phyloP scores from a whole-genome alignment of 192 early-diverging fungal genomes.

The Entomortierella parvispora region DNA sequence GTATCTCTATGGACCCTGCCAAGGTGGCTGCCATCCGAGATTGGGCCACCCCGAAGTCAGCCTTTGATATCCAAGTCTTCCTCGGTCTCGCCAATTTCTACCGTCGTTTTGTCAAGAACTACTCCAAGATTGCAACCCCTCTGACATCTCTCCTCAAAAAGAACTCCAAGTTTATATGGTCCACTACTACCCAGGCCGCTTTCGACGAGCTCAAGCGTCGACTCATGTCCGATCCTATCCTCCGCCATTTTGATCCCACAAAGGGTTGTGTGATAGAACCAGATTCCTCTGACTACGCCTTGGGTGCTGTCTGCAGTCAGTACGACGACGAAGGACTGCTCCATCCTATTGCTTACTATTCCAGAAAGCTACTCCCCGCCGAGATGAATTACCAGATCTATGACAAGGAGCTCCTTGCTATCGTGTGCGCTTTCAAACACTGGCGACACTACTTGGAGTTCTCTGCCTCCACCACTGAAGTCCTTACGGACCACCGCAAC shows the following conservation, averaged over 20 bases:
- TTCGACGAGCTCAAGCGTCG: slow-evolving; percentile 34
- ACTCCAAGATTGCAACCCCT: too few relatives aligned
- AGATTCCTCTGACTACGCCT: slow-evolving; percentile 52
- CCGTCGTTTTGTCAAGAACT: too few relatives aligned
- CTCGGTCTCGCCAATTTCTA: too few relatives aligned
- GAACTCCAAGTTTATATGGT: slow-evolving; percentile 24
- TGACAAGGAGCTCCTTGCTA: slow-evolving; percentile 34
- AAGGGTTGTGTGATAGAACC: slow-evolving; percentile 42
- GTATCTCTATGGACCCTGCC: slow-evolving; percentile 17
- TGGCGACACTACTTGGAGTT: slow-evolving; percentile 33
- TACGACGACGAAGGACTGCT: slow-evolving; percentile 5
- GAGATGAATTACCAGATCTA: slow-evolving; percentile 40
- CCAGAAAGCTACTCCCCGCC: slow-evolving; percentile 8
- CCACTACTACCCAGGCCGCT: slow-evolving; percentile 3
- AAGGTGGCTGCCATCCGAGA: slow-evolving; percentile 13
- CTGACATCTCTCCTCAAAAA: too few relatives aligned
- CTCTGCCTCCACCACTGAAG: not conserved
- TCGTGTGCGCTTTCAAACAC: slow-evolving; percentile 26
- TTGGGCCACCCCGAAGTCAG: too few relatives aligned
- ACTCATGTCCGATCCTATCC: slow-evolving; percentile 45
- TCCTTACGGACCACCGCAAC: slow-evolving; percentile 30
- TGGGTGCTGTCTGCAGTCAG: slow-evolving; percentile 54
- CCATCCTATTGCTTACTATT: slow-evolving; percentile 27
- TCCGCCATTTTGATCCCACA: slow-evolving; percentile 29
- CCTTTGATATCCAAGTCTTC: too few relatives aligned